Evolutionary conservation across 2,329 filamentous ascomycete genomes (phyloP), one percentile per base, ranked within the genome.

Genomic region (Alternaria infectoria): DNA sequence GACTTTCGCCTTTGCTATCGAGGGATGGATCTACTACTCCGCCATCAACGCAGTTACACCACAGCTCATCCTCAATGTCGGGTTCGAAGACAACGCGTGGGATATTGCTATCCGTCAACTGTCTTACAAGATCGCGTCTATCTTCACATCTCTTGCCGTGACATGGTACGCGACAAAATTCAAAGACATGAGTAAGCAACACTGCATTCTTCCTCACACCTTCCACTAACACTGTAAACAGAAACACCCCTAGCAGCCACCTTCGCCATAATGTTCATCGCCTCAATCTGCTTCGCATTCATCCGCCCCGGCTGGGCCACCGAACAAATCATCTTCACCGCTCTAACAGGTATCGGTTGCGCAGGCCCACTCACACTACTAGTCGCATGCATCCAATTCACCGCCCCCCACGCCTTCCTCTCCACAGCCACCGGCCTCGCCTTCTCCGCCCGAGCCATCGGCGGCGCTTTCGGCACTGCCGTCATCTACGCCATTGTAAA

Each of bases 1-100:
- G 2, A 82, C 84, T 10, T 86, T 87, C 69, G 86, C 86, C 5
- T 87, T 87, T 64, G 83, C 83, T 4, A 84, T 87, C 32, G 86
- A 88, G 74, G 86, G 86, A 13, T 88, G 86, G 86, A 86, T 88
- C 58, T 88, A 86, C 62, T 77, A 77, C 45, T 75, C 71, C 0
- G 76, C 76, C n/a, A 74, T 78, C 21, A 78, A 77, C 28, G 69
- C 74, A 7, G 67, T 78, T 2, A 76, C 71, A 0, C 76, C 76
- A 0, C 76, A 78, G 45, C 68, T 77, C 15, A 71, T 78, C 12
- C 67, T 78, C 3, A 76, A 76, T 25, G 58, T 78, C 0, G 75
- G 75, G 1, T 74, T 76, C n/a, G 74, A 77, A 36, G 61, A 69
- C 54, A 70, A 74, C 17, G 57, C 73, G 2, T 77, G 75, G 76